Evolutionary conservation across 805 yeast genomes (phyloP).

Genomic region (Candida anglica): DNA sequence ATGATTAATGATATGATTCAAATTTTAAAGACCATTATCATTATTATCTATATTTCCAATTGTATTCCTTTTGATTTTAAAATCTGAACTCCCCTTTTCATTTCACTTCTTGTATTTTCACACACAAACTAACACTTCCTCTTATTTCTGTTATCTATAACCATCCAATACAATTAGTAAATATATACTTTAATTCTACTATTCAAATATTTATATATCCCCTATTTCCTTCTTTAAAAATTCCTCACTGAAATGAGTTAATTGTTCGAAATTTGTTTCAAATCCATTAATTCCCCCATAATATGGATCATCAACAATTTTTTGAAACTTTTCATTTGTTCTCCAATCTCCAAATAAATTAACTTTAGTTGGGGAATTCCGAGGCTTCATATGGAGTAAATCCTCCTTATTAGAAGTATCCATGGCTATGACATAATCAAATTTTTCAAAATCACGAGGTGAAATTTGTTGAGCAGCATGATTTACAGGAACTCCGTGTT

Average conservation of each 20-base stretch:
- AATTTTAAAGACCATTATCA: too few relatives aligned
- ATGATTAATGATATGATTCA: too few relatives aligned
- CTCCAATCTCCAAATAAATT: constrained; percentile 81
- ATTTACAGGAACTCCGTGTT: constrained; percentile 68
- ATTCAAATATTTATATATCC: constrained; percentile 8
- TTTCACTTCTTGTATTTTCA: too few relatives aligned
- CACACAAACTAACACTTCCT: too few relatives aligned
- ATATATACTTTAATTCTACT: too few relatives aligned
- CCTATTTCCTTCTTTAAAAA: constrained; percentile 53
- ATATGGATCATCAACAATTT: constrained; percentile 84
- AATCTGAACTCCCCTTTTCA: too few relatives aligned
- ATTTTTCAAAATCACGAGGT: constrained; percentile 46
- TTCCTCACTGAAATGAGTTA: constrained; percentile 68
- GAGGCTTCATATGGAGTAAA: constrained; percentile 51
- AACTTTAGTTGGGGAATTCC: constrained; percentile 45
- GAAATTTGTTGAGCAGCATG: constrained; percentile 73
- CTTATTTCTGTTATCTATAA: too few relatives aligned
- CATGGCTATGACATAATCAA: constrained; percentile 71
- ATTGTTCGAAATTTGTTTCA: constrained; percentile 72
- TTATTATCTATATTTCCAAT: too few relatives aligned
- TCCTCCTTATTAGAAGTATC: constrained; percentile 56
- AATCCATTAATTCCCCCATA: constrained; percentile 87
- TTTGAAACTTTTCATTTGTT: constrained; percentile 44
- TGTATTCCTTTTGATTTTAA: too few relatives aligned
- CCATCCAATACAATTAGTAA: too few relatives aligned